Conservation (phyloP, 2,329 filamentous ascomycete genomes). For the Beauveria bassiana region DNA sequence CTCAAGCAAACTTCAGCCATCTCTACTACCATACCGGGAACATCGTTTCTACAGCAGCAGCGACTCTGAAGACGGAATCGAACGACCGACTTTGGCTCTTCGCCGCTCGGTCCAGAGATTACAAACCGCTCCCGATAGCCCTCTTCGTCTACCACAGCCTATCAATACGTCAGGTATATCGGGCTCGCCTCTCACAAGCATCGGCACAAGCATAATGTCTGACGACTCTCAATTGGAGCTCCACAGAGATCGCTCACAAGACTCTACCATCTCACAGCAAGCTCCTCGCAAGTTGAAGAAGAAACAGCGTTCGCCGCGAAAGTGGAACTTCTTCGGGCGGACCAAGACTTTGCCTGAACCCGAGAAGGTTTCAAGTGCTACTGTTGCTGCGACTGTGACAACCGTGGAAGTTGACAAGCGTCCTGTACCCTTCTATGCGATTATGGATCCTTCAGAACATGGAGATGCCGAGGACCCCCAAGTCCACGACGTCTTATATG, state of each 20-base stretch:
- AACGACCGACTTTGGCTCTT: slow-evolving; percentile 46
- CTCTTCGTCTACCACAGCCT: slow-evolving; percentile 44
- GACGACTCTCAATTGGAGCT: slow-evolving; percentile 45
- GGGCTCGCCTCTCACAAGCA: slow-evolving; percentile 46
- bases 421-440: slow-evolving; percentile 51
- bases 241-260: slow-evolving; percentile 27
- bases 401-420: slow-evolving; percentile 41
- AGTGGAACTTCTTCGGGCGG: slow-evolving; percentile 57
- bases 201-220: slow-evolving; percentile 49
- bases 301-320: slow-evolving; percentile 46
- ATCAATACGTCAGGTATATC: slow-evolving; percentile 38
- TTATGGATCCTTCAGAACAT: slow-evolving; percentile 52
- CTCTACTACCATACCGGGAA: slow-evolving; percentile 33
- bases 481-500: slow-evolving; percentile 40
- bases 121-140: slow-evolving; percentile 34
- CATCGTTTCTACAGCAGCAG: slow-evolving; percentile 49
- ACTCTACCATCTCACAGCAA: slow-evolving; percentile 20
- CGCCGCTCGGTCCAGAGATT: slow-evolving; percentile 48
- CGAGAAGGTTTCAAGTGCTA: slow-evolving; percentile 30
- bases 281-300: slow-evolving; percentile 49
- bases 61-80: slow-evolving; percentile 40
- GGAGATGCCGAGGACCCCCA: slow-evolving; percentile 37
- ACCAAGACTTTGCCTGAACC: slow-evolving; percentile 36
- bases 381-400: slow-evolving; percentile 42
- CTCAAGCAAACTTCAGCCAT: slow-evolving; percentile 39